These are phyloP conservation scores for Trichoderma brevicompactum DNA, from an alignment of 2,329 filamentous ascomycete genomes.

Conservation along the genomic window DNA sequence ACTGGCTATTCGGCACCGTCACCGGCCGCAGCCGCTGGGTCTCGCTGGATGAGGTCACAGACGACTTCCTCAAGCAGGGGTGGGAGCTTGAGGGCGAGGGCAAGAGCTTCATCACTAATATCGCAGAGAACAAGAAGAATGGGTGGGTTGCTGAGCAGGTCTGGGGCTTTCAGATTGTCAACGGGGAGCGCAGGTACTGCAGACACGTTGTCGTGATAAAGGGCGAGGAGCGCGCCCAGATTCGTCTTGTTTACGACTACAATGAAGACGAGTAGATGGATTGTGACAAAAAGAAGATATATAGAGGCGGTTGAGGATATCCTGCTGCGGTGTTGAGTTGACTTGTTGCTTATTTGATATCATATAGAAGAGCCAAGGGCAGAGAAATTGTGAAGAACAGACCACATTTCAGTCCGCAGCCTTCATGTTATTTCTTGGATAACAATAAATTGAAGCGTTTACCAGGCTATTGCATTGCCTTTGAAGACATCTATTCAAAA, in stretches of 20 bases:
- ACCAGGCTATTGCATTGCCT: no score
- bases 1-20: slow-evolving; percentile 80
- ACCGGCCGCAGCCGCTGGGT: slow-evolving; percentile 62
- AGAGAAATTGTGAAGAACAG: not conserved
- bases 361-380: not conserved
- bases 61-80: slow-evolving; percentile 60
- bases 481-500: no score
- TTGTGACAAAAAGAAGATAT: not conserved
- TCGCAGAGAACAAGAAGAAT: slow-evolving; percentile 57
- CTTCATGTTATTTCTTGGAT: not conserved
- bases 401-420: not conserved
- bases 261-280: not conserved
- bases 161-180: slow-evolving; percentile 63
- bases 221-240: slow-evolving; percentile 51
- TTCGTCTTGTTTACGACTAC: slow-evolving; percentile 63
- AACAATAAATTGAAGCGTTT: no score
- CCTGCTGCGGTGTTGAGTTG: no score
- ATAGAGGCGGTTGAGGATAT: no score
- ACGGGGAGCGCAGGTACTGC: slow-evolving; percentile 57
- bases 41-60: slow-evolving; percentile 51
- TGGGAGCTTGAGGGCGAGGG: slow-evolving; percentile 66
- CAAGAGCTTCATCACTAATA: slow-evolving; percentile 66
- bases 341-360: slow-evolving; percentile 1
- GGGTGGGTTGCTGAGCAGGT: slow-evolving; percentile 62
- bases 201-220: slow-evolving; percentile 60